phyloP scores from a whole-genome alignment of 2,329 filamentous ascomycete genomes.

The Phoma sp. region DNA sequence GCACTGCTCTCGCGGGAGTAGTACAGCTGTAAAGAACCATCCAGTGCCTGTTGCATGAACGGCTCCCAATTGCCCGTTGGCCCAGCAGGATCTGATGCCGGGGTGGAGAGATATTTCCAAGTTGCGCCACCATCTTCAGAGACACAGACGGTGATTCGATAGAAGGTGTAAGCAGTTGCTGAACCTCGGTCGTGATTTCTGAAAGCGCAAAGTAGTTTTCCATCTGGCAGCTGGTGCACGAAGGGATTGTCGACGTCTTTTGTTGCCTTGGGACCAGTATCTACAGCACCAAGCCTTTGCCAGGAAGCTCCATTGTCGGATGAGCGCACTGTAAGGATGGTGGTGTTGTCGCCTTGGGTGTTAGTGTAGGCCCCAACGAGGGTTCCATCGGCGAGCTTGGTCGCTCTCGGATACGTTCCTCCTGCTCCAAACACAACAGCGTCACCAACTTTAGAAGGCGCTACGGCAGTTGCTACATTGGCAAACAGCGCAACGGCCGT shows the following conservation, averaged over 20 bases:
- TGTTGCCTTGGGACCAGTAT: constrained; percentile 6
- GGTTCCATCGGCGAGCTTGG: constrained; percentile 35
- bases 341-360: constrained; percentile 24
- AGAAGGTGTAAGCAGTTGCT: constrained; percentile 29
- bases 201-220: constrained; percentile 42
- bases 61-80: constrained; percentile 56
- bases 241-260: constrained; percentile 39
- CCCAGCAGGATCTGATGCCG: constrained; percentile 26
- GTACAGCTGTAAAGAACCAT: constrained; percentile 53
- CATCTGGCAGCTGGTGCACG: constrained; percentile 42
- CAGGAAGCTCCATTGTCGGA: constrained; percentile 44
- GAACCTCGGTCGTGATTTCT: constrained; percentile 40
- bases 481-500: neutral
- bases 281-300: constrained; percentile 9
- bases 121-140: constrained; percentile 51
- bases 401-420: constrained; percentile 42
- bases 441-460: constrained; percentile 17
- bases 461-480: constrained; percentile 6
- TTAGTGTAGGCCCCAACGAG: constrained; percentile 40
- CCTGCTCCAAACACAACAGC: constrained; percentile 25
- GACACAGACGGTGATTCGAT: constrained; percentile 53
- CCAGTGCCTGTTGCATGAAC: constrained; percentile 49
- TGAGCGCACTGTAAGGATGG: constrained; percentile 24
- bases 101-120: constrained; percentile 45
- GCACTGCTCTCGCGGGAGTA: constrained; percentile 52